These are phyloP conservation scores for Fistulifera pelliculosa DNA, from an alignment of 108 stramenopile species.

Conservation along the genomic window DNA sequence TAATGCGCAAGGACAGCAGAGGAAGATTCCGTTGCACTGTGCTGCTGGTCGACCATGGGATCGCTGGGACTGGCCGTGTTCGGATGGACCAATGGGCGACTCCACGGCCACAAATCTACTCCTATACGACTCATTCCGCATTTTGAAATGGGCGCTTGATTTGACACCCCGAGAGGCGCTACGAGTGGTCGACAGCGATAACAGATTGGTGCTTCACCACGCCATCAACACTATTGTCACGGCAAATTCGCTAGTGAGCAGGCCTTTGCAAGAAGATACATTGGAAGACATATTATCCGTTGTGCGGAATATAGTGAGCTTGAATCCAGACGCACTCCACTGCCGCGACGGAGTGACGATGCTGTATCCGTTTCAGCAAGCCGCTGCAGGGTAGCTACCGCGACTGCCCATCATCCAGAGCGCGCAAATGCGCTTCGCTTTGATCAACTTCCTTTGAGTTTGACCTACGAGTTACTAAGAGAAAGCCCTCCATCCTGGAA, in stretches of 20 bases:
- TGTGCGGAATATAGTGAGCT: slow-evolving; percentile 28
- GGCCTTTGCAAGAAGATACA: slow-evolving; percentile 10
- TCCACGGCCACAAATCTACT: slow-evolving; percentile 23
- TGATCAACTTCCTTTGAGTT: too few relatives aligned
- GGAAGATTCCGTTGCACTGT: slow-evolving; percentile 55
- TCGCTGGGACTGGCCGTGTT: slow-evolving; percentile 39
- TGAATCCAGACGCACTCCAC: slow-evolving; percentile 41
- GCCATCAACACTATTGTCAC: slow-evolving; percentile 46
- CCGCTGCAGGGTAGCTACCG: slow-evolving; percentile 22
- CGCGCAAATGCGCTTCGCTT: too few relatives aligned
- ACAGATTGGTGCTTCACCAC: slow-evolving; percentile 50
- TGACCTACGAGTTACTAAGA: too few relatives aligned
- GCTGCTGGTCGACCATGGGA: slow-evolving; percentile 45
- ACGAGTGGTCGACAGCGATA: slow-evolving; percentile 21
- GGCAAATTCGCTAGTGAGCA: slow-evolving; percentile 23
- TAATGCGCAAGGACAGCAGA: slow-evolving; percentile 22
- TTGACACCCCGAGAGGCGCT: slow-evolving; percentile 29
- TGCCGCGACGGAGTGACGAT: slow-evolving; percentile 38
- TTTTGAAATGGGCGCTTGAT: slow-evolving; percentile 36
- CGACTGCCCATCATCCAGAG: not conserved
- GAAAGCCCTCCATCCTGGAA: too few relatives aligned
- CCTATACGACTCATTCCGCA: slow-evolving; percentile 31
- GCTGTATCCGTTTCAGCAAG: slow-evolving; percentile 62
- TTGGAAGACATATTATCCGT: slow-evolving; percentile 29
- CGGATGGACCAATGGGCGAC: slow-evolving; percentile 23